Evolutionary conservation across 805 yeast species (phyloP).

Genomic region (Spathaspora arborariae): DNA sequence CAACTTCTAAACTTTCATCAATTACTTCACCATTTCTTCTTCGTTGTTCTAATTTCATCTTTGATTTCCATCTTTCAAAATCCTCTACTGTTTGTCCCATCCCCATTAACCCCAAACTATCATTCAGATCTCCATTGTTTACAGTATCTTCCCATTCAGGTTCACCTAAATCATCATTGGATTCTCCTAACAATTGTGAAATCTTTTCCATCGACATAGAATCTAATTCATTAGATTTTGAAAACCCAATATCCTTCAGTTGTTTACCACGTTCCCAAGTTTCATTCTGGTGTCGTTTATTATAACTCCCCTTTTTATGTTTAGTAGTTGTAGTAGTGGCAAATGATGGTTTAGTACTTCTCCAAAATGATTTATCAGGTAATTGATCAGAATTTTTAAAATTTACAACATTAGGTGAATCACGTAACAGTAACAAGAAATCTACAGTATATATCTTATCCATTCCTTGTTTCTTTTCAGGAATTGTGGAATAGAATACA

Average conservation of each 20-base stretch:
- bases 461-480: constrained; percentile 5
- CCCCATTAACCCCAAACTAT: constrained; percentile 8
- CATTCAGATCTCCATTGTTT: constrained; percentile 18
- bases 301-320: constrained; percentile 14
- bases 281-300: constrained; percentile 14
- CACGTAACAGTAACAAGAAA: constrained; percentile 25
- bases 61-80: constrained; percentile 56
- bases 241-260: constrained; percentile 11
- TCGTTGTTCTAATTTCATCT: constrained; percentile 49
- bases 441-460: constrained; percentile 22
- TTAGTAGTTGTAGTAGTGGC: constrained; percentile 8
- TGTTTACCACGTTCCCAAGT: constrained; percentile 32
- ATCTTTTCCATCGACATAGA: constrained; percentile 29
- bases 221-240: constrained; percentile 23
- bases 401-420: constrained; percentile 31
- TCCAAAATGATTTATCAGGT: constrained; percentile 51
- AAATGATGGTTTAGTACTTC: constrained; percentile 22
- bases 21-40: constrained; percentile 40
- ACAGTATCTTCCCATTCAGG: constrained; percentile 35
- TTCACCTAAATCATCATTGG: constrained; percentile 25
- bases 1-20: constrained; percentile 11
- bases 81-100: constrained; percentile 55
- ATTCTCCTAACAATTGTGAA: constrained; percentile 33
- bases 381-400: constrained; percentile 31
- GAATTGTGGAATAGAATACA: constrained; percentile 3